Base-by-base conservation (phyloP, 2,329 filamentous ascomycete genomes). In the Cytospora leucostoma region DNA sequence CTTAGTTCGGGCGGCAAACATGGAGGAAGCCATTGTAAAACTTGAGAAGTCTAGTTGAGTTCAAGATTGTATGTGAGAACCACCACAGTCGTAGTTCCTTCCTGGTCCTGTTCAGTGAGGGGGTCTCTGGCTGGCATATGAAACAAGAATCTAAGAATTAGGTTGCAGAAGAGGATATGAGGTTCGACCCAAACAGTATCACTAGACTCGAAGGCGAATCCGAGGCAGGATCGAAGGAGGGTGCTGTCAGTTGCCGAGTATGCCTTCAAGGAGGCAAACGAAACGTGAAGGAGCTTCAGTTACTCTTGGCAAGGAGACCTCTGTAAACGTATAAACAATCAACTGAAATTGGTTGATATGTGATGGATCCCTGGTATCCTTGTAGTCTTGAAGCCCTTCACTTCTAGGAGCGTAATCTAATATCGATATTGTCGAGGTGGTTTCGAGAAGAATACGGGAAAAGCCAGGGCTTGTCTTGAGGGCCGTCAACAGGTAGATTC, bases 1-100 rank as follows among this genome's bases (percentile, higher is more conserved):
- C 7, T 32, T 38, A 6, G 62, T 63, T 35, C 64, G 57, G 27
- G 61, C 58, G 32, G 58, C 58, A 49, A 61, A 61, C 58, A 52
- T 61, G 32, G 51, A 51, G 32, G 51, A 51, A 7, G 38, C 37
- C 27, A 52, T 61, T 40, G 54, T 55, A 1, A 35, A 61, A 19
- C 32, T 52, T 21, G 21, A 17, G n/a, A 27, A 27, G 27, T 27
- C 37, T 32, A 35, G 58, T 52, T 15, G 13, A 35, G 35, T 21
- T n/a, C 19, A 4, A 13, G 15, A 6, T 4, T 54, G 27, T 47
- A 34, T 47, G 52, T 7, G 4, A 4, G 34, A 7, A 7, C 2
- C 8, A 7, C 3, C 40, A 15, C n/a, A 44, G 17, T 10, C 3
- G 17, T 19, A 5, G 40, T 44, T 17, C 40, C 19, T 44, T 8